Conservation (phyloP, 2,329 filamentous ascomycete species). For the Monilinia laxa region DNA sequence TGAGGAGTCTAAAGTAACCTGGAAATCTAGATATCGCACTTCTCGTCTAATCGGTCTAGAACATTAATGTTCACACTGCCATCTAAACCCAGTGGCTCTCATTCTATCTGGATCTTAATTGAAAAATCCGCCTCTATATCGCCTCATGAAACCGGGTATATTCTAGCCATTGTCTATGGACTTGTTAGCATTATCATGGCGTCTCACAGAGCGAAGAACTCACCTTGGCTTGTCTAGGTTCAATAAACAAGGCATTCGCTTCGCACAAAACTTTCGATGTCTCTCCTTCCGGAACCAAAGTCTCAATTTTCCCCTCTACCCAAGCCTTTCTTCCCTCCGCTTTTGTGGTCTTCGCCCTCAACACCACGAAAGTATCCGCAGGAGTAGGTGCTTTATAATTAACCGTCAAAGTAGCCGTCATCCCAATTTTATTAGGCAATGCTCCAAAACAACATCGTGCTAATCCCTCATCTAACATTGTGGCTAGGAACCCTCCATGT, state of each 20-base stretch:
- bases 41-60: background rate
- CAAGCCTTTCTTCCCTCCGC: slow-evolving; percentile 93
- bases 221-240: slow-evolving; percentile 73
- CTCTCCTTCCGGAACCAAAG: slow-evolving; percentile 63
- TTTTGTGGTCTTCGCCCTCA: slow-evolving; percentile 76
- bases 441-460: slow-evolving; percentile 86
- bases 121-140: background rate
- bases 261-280: slow-evolving; percentile 70
- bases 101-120: background rate
- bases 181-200: slow-evolving; percentile 15
- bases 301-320: slow-evolving; percentile 85
- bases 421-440: slow-evolving; percentile 78
- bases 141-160: slow-evolving; percentile 25
- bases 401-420: slow-evolving; percentile 82
- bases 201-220: slow-evolving; percentile 23
- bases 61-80: background rate
- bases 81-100: background rate
- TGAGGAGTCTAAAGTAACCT: background rate
- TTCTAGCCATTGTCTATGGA: slow-evolving; percentile 28
- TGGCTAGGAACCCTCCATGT: slow-evolving; percentile 89
- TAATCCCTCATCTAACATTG: slow-evolving; percentile 85
- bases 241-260: slow-evolving; percentile 83
- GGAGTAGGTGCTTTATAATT: slow-evolving; percentile 81
- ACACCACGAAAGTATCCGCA: slow-evolving; percentile 72
- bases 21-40: background rate